Evolutionary conservation across 495 filamentous ascomycete genomes (phyloP).

Genomic region (Sphaerosporella brunnea): DNA sequence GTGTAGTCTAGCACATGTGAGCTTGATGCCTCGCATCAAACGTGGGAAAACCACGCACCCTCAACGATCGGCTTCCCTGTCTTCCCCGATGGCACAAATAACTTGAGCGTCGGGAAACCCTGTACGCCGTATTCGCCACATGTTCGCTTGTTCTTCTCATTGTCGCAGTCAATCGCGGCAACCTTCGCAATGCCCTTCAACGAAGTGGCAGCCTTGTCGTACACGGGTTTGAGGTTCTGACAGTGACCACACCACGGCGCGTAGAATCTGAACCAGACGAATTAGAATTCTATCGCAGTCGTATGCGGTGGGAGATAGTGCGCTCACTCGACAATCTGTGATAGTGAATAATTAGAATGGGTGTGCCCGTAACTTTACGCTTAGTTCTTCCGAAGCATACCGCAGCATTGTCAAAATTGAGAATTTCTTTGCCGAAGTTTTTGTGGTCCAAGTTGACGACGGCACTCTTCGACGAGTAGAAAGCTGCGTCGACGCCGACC

Average conservation of each 20-base stretch:
- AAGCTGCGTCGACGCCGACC: constrained; percentile 43
- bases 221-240: constrained; percentile 84
- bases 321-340: constrained; percentile 51
- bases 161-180: constrained; percentile 88
- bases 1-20: constrained; percentile 51
- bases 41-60: no score
- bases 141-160: constrained; percentile 78
- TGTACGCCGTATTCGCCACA: constrained; percentile 79
- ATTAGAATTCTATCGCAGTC: not conserved
- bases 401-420: constrained; percentile 76
- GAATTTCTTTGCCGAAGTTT: constrained; percentile 68
- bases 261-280: constrained; percentile 17
- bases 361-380: no score
- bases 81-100: constrained; percentile 69
- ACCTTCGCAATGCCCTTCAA: constrained; percentile 84
- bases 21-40: not conserved
- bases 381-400: constrained; percentile 35
- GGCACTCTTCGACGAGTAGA: constrained; percentile 76
- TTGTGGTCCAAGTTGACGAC: constrained; percentile 75
- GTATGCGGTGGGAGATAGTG: not conserved
- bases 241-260: constrained; percentile 53
- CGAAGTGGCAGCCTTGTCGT: constrained; percentile 79
- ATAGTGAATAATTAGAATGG: not conserved
- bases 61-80: constrained; percentile 66
- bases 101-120: constrained; percentile 94